Conservation (phyloP, 2,329 filamentous ascomycete genomes). For the Alternaria postmessia region DNA sequence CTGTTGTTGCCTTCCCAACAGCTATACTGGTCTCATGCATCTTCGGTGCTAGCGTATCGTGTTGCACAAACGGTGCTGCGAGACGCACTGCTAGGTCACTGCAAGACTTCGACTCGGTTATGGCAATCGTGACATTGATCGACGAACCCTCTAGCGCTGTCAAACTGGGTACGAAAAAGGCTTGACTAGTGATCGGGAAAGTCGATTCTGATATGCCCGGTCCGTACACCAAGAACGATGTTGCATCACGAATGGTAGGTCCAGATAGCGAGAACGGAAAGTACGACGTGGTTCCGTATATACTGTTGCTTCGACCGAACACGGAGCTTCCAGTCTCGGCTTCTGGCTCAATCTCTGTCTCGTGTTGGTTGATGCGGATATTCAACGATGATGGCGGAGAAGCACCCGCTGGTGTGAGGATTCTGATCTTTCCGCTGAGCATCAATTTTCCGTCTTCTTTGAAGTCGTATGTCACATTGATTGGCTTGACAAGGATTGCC, state of each 20-base stretch:
- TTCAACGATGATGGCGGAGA: background rate
- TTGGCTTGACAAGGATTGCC: background rate
- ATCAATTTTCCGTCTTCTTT: background rate
- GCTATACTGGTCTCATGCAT: background rate
- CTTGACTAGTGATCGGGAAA: background rate
- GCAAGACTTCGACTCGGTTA: background rate
- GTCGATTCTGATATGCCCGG: background rate
- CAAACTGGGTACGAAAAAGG: conserved; percentile 1
- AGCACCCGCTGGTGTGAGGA: background rate
- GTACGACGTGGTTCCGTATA: conserved; percentile 4
- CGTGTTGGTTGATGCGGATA: background rate
- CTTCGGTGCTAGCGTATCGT: conserved; percentile 2
- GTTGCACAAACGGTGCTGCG: background rate
- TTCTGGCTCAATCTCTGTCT: too few species aligned
- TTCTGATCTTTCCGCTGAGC: conserved; percentile 5
- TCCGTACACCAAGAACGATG: conserved; percentile 1
- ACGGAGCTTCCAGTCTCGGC: too few species aligned
- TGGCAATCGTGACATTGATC: background rate
- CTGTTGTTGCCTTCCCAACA: background rate
- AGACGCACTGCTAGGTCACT: background rate
- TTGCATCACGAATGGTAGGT: background rate
- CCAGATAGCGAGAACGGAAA: conserved; percentile 4
- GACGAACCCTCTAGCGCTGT: background rate
- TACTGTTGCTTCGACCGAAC: background rate
- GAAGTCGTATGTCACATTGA: conserved; percentile 3